A percentile compares a stretch with the other conserved stretches of the same genome.
phyloP scores from a whole-genome alignment of 768 basidiomycete species.

The Neoboletus magnificus region DNA sequence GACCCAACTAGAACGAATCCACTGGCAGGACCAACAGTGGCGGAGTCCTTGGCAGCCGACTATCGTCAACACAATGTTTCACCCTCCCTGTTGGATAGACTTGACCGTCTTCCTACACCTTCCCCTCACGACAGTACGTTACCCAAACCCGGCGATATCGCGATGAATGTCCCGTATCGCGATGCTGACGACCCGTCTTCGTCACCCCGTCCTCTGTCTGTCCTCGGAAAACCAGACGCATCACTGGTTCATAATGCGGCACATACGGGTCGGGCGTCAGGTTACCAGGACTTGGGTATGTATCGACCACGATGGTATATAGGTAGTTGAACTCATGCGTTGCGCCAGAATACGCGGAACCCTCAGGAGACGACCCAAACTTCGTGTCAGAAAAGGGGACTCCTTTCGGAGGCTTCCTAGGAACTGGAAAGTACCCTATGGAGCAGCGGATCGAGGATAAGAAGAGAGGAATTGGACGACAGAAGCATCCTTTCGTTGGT shows the following conservation, averaged over 20 bases:
- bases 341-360: conserved; percentile 66
- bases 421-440: conserved; percentile 53
- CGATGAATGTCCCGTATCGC: conserved; percentile 16
- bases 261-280: conserved; percentile 36
- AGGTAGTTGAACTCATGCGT: neutral
- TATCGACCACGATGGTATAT: neutral
- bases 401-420: conserved; percentile 43
- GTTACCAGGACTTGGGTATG: conserved; percentile 56
- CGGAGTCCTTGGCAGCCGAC: conserved; percentile 25
- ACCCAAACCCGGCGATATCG: conserved; percentile 2
- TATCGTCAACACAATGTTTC: conserved; percentile 23
- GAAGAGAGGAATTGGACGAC: conserved; percentile 78
- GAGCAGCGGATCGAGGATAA: conserved; percentile 88
- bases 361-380: conserved; percentile 30
- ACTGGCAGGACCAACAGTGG: conserved; percentile 16
- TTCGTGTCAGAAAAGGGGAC: conserved; percentile 38
- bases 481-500: conserved; percentile 79
- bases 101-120: conserved; percentile 16
- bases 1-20: conserved; percentile 8
- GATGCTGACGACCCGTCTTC: conserved; percentile 22
- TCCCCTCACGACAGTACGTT: conserved; percentile 7
- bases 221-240: conserved; percentile 23
- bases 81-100: conserved; percentile 10
- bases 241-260: conserved; percentile 49
- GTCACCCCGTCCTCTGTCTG: conserved; percentile 9